These are phyloP conservation scores for Calophaca sinica DNA, from an alignment of 306 rosid species.

Conservation along the genomic window DNA sequence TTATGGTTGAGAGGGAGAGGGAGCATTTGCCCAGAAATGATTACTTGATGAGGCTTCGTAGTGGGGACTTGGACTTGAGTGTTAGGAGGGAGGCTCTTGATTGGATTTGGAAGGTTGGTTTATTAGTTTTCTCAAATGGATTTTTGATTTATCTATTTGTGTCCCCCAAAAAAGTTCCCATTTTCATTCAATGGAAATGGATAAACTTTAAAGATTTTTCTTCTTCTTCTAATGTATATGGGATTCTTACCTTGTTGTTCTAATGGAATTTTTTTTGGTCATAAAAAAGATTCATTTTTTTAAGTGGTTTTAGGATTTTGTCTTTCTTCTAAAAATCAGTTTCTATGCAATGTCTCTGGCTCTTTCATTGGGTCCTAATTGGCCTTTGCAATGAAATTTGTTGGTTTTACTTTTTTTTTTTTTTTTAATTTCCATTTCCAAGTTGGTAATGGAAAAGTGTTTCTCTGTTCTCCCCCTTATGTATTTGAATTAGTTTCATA, in stretches of 20 bases:
- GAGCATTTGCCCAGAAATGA: slow-evolving; percentile 77
- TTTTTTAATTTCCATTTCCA: too few relatives aligned
- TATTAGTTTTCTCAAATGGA: slow-evolving; percentile 38
- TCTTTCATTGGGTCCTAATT: slow-evolving; percentile 35
- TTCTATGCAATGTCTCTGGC: slow-evolving; percentile 4
- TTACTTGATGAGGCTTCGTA: slow-evolving; percentile 74
- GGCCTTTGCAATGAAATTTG: slow-evolving; percentile 33
- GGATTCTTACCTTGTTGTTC: slow-evolving; percentile 34
- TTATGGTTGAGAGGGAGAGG: slow-evolving; percentile 72
- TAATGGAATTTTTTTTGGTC: slow-evolving; percentile 23
- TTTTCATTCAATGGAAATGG: slow-evolving; percentile 34
- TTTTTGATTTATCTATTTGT: slow-evolving; percentile 40
- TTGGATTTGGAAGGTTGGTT: slow-evolving; percentile 95
- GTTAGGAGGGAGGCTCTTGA: slow-evolving; percentile 79
- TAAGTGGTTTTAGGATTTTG: background rate
- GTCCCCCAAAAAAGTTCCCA: background rate
- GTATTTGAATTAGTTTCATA: background rate
- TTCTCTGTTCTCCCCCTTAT: background rate
- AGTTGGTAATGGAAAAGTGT: too few relatives aligned
- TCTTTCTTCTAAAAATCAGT: background rate
- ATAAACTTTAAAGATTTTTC: slow-evolving; percentile 7
- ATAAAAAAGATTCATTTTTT: slow-evolving; percentile 32
- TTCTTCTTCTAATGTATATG: background rate
- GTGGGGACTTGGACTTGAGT: slow-evolving; percentile 77
- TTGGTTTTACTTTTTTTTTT: background rate